Evolutionary conservation across 148 eudicot genomes (phyloP).

Genomic region (Hydrangea macrophylla): DNA sequence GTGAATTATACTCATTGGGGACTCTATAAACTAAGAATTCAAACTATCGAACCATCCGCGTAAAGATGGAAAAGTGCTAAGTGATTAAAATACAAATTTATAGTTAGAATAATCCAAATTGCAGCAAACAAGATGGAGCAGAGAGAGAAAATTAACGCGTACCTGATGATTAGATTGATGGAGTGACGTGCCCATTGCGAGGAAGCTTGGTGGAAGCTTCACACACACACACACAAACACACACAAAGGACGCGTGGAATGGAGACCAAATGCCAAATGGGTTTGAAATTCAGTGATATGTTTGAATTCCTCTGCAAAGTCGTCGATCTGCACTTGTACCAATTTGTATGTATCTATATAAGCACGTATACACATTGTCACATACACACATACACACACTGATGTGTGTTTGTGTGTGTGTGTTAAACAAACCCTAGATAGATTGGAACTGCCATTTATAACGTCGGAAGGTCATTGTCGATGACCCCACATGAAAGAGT

Average conservation of each 20-base stretch:
- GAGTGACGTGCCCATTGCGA: too few relatives aligned
- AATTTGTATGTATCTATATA: neutral
- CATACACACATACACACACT: neutral
- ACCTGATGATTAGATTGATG: constrained; percentile 1
- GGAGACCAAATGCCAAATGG: neutral
- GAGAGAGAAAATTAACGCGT: constrained; percentile 14
- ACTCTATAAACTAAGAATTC: neutral
- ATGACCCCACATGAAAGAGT: too few relatives aligned
- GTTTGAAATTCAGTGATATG: neutral
- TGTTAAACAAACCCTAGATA: too few relatives aligned
- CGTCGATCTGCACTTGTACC: constrained; percentile 7
- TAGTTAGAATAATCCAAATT: neutral
- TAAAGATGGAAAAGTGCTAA: constrained; percentile 7
- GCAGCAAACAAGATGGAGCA: constrained; percentile 1
- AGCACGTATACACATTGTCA: too few relatives aligned
- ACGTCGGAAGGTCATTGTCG: too few relatives aligned
- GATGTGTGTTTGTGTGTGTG: too few relatives aligned
- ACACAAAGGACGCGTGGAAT: constrained; percentile 10
- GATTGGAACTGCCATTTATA: too few relatives aligned
- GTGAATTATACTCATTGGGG: neutral
- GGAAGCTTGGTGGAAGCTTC: too few relatives aligned
- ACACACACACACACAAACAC: neutral
- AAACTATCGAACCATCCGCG: constrained; percentile 7
- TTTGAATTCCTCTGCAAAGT: constrained; percentile 11
- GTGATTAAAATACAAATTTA: neutral